Percentiles rank a stretch among this genome's conserved stretches.
Conservation (phyloP, 306 rosid species). For the Rosa multiflora region DNA sequence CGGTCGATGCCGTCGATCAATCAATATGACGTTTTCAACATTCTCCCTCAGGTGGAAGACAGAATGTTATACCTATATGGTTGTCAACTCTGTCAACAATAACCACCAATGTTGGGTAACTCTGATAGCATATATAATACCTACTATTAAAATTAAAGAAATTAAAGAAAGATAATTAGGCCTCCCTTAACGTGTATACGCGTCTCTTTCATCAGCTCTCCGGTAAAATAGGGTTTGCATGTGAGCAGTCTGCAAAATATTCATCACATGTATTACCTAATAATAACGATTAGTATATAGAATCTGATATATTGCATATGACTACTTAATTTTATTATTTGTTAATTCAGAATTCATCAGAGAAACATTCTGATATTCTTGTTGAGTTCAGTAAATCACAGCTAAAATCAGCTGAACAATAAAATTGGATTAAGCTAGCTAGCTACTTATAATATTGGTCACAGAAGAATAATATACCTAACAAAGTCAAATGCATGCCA, state of each 20-base stretch:
- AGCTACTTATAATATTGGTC: background rate
- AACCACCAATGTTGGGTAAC: background rate
- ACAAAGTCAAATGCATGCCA: slow-evolving; percentile 8
- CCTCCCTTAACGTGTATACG: background rate
- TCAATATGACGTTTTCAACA: too few species aligned
- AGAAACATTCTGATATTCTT: background rate
- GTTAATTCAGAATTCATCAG: background rate
- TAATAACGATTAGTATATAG: background rate
- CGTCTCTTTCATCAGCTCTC: background rate
- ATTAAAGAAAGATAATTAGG: background rate
- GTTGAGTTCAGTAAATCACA: background rate
- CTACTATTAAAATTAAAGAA: background rate
- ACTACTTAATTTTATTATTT: background rate
- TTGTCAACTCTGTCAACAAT: background rate
- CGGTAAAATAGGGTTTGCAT: background rate
- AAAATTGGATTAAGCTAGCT: background rate
- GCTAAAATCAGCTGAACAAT: background rate
- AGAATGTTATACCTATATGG: background rate
- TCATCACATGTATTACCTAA: background rate
- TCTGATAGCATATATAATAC: background rate
- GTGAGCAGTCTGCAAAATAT: background rate
- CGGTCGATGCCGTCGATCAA: too few species aligned
- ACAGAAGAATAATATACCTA: background rate
- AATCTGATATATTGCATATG: background rate
- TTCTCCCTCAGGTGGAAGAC: too few species aligned